Evolutionary conservation across 2,329 filamentous ascomycete species (phyloP).

Genomic region (Chrysoporthe deuterocubensis): DNA sequence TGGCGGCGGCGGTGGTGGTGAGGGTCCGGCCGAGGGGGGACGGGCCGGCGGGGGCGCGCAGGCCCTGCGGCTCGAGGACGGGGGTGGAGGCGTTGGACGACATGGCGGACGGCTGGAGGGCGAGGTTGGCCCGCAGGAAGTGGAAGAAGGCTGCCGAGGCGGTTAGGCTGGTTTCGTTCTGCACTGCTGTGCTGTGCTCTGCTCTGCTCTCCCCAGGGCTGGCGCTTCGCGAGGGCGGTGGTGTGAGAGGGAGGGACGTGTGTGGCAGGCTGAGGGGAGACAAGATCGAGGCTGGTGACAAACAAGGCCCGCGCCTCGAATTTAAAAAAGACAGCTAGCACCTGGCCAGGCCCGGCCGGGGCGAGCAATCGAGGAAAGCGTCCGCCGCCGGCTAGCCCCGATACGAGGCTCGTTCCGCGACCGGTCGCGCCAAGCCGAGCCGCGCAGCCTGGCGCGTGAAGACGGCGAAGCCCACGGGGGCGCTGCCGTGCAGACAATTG

Average conservation of each 20-base stretch:
- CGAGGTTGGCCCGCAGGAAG: conserved; percentile 79
- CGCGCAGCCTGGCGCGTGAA: conserved; percentile 8
- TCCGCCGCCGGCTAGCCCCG: neutral
- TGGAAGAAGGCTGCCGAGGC: conserved; percentile 73
- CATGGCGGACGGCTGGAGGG: conserved; percentile 64
- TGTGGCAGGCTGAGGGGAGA: too few relatives aligned
- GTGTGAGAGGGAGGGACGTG: too few relatives aligned
- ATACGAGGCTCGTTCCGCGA: neutral
- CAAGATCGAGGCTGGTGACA: too few relatives aligned
- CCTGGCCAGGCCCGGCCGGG: too few relatives aligned
- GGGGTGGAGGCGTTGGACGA: conserved; percentile 70
- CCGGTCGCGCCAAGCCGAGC: neutral
- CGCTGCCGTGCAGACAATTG: neutral
- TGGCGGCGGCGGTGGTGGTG: conserved; percentile 30
- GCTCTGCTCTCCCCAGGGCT: too few relatives aligned
- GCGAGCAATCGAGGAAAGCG: neutral
- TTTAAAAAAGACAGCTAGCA: neutral
- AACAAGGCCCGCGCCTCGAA: too few relatives aligned
- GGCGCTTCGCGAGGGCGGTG: too few relatives aligned
- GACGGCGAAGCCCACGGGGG: neutral
- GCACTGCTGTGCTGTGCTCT: too few relatives aligned
- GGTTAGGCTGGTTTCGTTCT: conserved; percentile 28
- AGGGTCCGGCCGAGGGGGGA: conserved; percentile 40
- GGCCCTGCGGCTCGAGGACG: conserved; percentile 54
- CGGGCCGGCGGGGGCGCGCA: conserved; percentile 35